Evolutionary conservation across 2,329 filamentous ascomycete species (phyloP).

Genomic region (Iodosphaeria phyllophila): DNA sequence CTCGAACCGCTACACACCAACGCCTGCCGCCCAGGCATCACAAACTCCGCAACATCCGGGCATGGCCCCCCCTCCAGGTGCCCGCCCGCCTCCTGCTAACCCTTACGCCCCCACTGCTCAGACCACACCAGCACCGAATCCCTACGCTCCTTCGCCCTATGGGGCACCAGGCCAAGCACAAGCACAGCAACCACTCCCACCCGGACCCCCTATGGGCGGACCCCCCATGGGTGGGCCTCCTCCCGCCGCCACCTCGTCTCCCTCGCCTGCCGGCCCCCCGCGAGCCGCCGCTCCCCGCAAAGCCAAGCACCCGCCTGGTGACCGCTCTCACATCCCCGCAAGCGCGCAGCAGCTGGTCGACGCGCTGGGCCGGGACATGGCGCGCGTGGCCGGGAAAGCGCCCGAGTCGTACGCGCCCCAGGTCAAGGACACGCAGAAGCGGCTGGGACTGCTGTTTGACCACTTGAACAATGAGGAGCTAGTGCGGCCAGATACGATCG

Average conservation of each 20-base stretch:
- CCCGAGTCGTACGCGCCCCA: slow-evolving; percentile 75
- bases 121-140: slow-evolving; percentile 24
- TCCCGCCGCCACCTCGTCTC: slow-evolving; percentile 9
- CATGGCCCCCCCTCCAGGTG: slow-evolving; percentile 14
- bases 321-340: slow-evolving; percentile 74
- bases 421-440: slow-evolving; percentile 86
- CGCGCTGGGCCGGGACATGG: slow-evolving; percentile 66
- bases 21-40: slow-evolving; percentile 30
- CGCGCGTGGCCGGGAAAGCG: slow-evolving; percentile 70
- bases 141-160: slow-evolving; percentile 42
- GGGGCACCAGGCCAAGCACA: too few relatives aligned
- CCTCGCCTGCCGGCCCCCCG: slow-evolving; percentile 27
- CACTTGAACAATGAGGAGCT: slow-evolving; percentile 93
- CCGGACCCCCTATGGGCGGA: slow-evolving; percentile 18
- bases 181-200: slow-evolving; percentile 17
- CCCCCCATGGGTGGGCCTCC: slow-evolving; percentile 17
- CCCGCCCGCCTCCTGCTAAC: slow-evolving; percentile 26
- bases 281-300: slow-evolving; percentile 31
- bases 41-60: slow-evolving; percentile 19
- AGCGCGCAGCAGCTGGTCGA: slow-evolving; percentile 64
- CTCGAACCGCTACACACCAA: slow-evolving; percentile 57
- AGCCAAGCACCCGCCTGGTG: slow-evolving; percentile 59
- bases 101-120: slow-evolving; percentile 30
- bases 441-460: slow-evolving; percentile 85
- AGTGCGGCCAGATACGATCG: slow-evolving; percentile 60